Percentiles rank a stretch among this genome's conserved stretches.
Conservation (phyloP, 2,329 filamentous ascomycete genomes). For the Hansfordia pulvinata region DNA sequence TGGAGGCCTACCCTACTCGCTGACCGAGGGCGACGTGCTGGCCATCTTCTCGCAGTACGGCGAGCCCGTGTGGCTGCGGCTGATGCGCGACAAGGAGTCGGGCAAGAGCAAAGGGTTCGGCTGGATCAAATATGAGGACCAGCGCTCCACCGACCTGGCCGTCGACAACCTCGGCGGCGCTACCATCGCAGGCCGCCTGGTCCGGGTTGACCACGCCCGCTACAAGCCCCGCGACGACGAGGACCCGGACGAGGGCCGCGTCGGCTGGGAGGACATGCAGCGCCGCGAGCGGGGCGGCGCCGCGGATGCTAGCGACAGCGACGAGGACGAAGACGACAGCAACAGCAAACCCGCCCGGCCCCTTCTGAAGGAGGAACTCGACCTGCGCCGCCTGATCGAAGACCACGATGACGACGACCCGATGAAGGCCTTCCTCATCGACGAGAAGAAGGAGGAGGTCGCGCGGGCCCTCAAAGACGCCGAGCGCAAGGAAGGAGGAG, state of each 20-base stretch:
- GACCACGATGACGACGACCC: slow-evolving; percentile 92
- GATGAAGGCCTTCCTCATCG: slow-evolving; percentile 84
- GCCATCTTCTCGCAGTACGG: slow-evolving; percentile 96
- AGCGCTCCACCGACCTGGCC: slow-evolving; percentile 86
- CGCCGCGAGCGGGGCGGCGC: slow-evolving; percentile 31
- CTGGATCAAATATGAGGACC: slow-evolving; percentile 97
- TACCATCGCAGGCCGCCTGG: slow-evolving; percentile 62
- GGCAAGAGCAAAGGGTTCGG: slow-evolving; percentile 91
- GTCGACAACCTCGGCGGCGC: slow-evolving; percentile 92
- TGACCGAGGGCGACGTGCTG: slow-evolving; percentile 90
- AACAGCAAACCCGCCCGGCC: slow-evolving; percentile 33
- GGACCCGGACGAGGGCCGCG: slow-evolving; percentile 42
- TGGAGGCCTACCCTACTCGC: slow-evolving; percentile 80
- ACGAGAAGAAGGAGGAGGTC: slow-evolving; percentile 85
- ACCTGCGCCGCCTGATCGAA: slow-evolving; percentile 59
- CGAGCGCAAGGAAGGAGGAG: slow-evolving; percentile 34
- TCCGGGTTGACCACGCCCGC: slow-evolving; percentile 83
- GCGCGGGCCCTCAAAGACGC: slow-evolving; percentile 60
- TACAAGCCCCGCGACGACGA: slow-evolving; percentile 83
- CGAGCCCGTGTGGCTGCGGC: slow-evolving; percentile 84
- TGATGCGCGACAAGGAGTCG: slow-evolving; percentile 88
- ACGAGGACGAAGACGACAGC: slow-evolving; percentile 28
- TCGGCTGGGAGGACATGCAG: slow-evolving; percentile 47
- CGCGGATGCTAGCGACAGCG: slow-evolving; percentile 19
- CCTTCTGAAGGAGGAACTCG: slow-evolving; percentile 66